Evolutionary conservation across 352 stramenopile species (phyloP), one percentile per base, ranked within the genome.

Genomic region (Phytophthora hibernalis): DNA sequence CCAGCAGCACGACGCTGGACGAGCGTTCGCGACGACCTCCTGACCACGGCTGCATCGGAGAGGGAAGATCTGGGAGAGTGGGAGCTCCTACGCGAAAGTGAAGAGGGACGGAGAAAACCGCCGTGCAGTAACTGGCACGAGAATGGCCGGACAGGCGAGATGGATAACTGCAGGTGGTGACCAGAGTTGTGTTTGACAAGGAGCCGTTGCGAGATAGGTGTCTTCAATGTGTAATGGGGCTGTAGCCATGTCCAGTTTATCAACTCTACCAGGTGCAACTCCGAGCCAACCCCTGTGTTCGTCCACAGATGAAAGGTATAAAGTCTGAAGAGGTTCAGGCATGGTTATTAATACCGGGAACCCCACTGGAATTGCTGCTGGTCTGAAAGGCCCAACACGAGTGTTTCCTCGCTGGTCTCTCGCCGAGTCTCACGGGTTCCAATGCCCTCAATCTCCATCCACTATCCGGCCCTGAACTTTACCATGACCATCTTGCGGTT

Each of bases 1-100:
- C 74, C 12, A 81, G 65, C 33, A 82, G 51, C 48, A 85, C 73
- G 0, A 74, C 76, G 48, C 76, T 80, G 28, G 76, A 85, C 20
- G 76, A 82, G 53, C 65, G 70, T 40, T 75, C 52, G 16, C 59
- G 61, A 33, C 62, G 70, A 28, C 62, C 61, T 20, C 54, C 67
- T n/a, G 66, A 60, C 61, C 66, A 76, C 58, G 71, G 56, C 54
- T 79, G 64, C 68, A 72, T 80, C 66, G 15, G 37, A 37, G n/a
- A 70, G 30, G 38, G 22, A 12, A 21, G 42, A 26, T 44, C n/a
- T 18, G 52, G 59, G 20, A 65, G 51, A 68, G 43, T 65, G 60
- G 54, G 48, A 73, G 48, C 33, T 12, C 40, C 40, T 26, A 48
- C 40, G 43, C 43, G 43, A 50, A 50, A 30, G 21, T 31, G 26